A percentile compares a stretch with the other conserved stretches of the same genome.
phyloP scores from a whole-genome alignment of 1,139 yeast genomes.

The Lodderomyces theae region DNA sequence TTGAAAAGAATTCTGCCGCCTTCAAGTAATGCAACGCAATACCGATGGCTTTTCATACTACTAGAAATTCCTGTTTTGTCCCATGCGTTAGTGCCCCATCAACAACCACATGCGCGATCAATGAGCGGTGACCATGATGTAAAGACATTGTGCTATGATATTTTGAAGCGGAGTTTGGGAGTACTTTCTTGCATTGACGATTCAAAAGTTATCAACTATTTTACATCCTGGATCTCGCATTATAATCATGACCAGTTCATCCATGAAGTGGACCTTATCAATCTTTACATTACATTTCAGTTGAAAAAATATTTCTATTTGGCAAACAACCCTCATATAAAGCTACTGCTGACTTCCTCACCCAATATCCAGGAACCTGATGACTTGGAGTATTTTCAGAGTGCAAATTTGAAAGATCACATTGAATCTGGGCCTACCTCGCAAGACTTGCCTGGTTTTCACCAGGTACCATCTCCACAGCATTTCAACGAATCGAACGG shows the following conservation, averaged over 20 bases:
- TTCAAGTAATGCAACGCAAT: conserved; percentile 28
- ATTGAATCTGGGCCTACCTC: conserved; percentile 15
- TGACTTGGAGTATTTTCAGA: conserved; percentile 21
- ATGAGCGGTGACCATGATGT: conserved; percentile 52
- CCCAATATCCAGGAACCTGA: conserved; percentile 7
- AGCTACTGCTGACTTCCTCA: conserved; percentile 16
- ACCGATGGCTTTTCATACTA: conserved; percentile 58
- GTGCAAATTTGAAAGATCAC: conserved; percentile 12
- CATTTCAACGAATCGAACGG: conserved; percentile 13
- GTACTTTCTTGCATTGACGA: conserved; percentile 53
- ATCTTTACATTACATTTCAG: conserved; percentile 64
- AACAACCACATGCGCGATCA: conserved; percentile 17
- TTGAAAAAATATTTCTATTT: conserved; percentile 40
- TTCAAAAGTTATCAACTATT: conserved; percentile 35
- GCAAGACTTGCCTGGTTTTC: conserved; percentile 1
- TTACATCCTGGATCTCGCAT: conserved; percentile 60
- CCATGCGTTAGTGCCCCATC: conserved; percentile 35
- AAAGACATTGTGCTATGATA: conserved; percentile 56
- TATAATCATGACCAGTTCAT: conserved; percentile 38
- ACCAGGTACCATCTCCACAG: conserved; percentile 8
- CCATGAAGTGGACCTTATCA: conserved; percentile 52
- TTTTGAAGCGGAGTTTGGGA: conserved; percentile 66
- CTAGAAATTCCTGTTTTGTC: conserved; percentile 60
- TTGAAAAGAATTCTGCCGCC: conserved; percentile 41
- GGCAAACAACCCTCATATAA: conserved; percentile 32